Base-by-base conservation (phyloP, 2,329 filamentous ascomycete species). In the Arthroderma sp. region DNA sequence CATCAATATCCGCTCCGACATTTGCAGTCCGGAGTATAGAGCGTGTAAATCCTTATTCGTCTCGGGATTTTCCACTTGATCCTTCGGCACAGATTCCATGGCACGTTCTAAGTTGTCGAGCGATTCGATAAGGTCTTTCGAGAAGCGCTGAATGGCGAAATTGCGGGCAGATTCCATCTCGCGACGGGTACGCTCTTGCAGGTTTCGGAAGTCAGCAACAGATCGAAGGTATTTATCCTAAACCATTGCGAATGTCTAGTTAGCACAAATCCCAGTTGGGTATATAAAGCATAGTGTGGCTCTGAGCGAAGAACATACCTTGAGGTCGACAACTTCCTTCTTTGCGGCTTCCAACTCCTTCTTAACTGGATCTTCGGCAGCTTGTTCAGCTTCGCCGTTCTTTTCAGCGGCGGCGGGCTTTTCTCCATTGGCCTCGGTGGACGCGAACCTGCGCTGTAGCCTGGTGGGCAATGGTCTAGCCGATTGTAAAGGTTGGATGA, bases 91-190 rank as follows among this genome's bases (percentile, higher is more conserved):
- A 58, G 81, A 86, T 51, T 71, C 66, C 37, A 98, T 77, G 37
- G 91, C 91, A 54, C 88, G 88, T 68, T 98, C 91, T 52, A 98
- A 80, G 74, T 96, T 98, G 70, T 98, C 91, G 59, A 98, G 81
- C 60, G 79, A 86, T 64, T 98, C 91, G 55, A 96, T 78, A 38
- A 98, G 80, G 68, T 98, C 91, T 66, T 86, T 83, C 60, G 89
- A 86, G 68, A 98, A 96, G 55, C 82, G 71, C 64, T 94, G 86
- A 59, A 98, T 91, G 58, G 89, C 91, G 58, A 94, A 98, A 68
- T 94, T 85, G 56, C 82, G 82, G 15, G 89, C 86, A 15, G 77
- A 69, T 66, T 91, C 85, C 63, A 93, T 82, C 55, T 98, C 91
- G 60, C 91, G 86, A 64, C 82, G 77, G 37, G 86, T 94, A 60